Percentiles rank a stretch among this genome's conserved stretches.
Conservation (phyloP, 2,329 filamentous ascomycete genomes). For the Emydomyces testavorans region DNA sequence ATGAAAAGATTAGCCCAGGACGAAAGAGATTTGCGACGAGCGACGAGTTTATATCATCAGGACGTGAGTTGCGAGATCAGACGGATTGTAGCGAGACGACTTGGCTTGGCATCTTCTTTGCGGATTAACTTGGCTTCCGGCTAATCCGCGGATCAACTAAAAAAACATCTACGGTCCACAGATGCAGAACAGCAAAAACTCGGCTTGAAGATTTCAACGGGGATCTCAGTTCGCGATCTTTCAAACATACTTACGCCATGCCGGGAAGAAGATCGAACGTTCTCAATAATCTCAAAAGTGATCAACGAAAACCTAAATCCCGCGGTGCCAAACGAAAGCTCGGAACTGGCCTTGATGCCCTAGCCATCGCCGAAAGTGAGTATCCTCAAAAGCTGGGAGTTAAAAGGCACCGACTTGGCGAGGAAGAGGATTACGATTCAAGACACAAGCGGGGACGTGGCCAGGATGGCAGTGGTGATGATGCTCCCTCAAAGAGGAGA, state of each 20-base stretch:
- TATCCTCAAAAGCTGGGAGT: conserved; percentile 44
- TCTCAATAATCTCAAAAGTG: conserved; percentile 29
- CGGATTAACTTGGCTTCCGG: background rate
- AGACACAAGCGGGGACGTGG: conserved; percentile 30
- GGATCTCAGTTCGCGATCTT: background rate
- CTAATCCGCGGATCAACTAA: too few species aligned
- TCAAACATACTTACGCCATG: conserved; percentile 24
- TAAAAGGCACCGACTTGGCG: conserved; percentile 47
- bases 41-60: too few species aligned
- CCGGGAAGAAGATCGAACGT: conserved; percentile 33
- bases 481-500: conserved; percentile 34
- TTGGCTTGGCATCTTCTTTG: conserved; percentile 4
- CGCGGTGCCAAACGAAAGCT: conserved; percentile 35
- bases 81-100: too few species aligned
- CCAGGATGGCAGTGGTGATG: conserved; percentile 32
- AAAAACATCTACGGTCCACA: conserved; percentile 1
- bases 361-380: conserved; percentile 51
- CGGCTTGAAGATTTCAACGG: background rate
- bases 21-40: background rate
- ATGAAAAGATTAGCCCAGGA: background rate
- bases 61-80: too few species aligned
- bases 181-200: background rate
- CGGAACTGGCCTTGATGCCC: conserved; percentile 47
- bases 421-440: conserved; percentile 39
- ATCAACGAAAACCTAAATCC: conserved; percentile 31